A percentile compares a stretch with the other conserved stretches of the same genome.
Evolutionary conservation across 1,284 basidiomycete genomes (phyloP).

Genomic region (Sanguinoderma infundibulare): DNA sequence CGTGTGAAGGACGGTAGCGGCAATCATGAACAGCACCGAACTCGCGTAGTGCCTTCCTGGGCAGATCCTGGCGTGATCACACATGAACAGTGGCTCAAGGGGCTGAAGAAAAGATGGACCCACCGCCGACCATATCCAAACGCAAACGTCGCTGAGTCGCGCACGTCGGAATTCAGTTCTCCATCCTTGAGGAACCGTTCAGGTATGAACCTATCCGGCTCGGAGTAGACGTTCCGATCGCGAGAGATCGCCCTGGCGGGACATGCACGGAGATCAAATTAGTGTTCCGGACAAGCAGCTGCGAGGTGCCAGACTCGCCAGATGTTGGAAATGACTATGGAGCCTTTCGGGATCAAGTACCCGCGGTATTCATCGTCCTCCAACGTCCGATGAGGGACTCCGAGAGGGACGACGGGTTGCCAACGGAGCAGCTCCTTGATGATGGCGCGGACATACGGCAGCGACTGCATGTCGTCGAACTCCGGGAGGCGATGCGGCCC

Average conservation of each 20-base stretch:
- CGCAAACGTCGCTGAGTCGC: constrained; percentile 34
- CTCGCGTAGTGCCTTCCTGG: constrained; percentile 28
- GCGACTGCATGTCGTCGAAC: constrained; percentile 36
- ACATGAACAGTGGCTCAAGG: not conserved
- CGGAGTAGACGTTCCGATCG: constrained; percentile 34
- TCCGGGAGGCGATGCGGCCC: constrained; percentile 40
- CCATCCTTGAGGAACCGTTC: constrained; percentile 41
- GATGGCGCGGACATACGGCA: constrained; percentile 19
- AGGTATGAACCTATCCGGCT: constrained; percentile 41
- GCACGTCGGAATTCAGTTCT: constrained; percentile 32
- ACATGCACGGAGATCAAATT: not conserved
- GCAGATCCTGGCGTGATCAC: constrained; percentile 25
- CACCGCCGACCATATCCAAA: constrained; percentile 43
- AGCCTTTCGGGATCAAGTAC: constrained; percentile 34
- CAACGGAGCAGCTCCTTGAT: constrained; percentile 21
- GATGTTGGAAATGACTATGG: constrained; percentile 33
- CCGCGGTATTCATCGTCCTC: constrained; percentile 38
- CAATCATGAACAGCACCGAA: constrained; percentile 16
- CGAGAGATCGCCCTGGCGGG: constrained; percentile 29
- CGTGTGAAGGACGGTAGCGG: constrained; percentile 16
- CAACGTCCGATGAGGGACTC: constrained; percentile 34
- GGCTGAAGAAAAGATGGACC: not conserved
- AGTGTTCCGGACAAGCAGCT: not conserved
- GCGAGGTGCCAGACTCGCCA: constrained; percentile 26
- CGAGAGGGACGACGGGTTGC: constrained; percentile 24